Base-by-base conservation (phyloP, 1,284 basidiomycete species). In the Chiua sp. region DNA sequence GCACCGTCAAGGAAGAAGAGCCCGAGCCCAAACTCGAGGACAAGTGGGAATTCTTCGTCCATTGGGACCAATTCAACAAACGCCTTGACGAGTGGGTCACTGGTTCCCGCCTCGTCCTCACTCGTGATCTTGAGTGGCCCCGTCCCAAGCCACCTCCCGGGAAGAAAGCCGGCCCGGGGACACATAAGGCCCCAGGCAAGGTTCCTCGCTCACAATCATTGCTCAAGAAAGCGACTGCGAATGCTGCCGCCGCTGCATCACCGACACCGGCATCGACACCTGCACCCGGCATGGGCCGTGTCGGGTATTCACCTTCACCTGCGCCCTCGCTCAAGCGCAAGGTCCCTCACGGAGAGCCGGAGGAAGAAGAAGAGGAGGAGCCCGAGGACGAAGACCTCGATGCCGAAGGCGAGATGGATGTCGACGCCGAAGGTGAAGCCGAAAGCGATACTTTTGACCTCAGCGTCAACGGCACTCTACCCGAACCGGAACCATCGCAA, bases 51-150 rank as follows among this genome's bases (percentile, higher is more conserved):
- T 98, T 91, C 81, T 98, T 98, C 72, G 93, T 98, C 42, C 96
- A 98, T 72, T 98, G 96, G 88, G 93, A 97, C 71, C 88, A 94
- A 68, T 98, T 98, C 83, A 98, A 98, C 82, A 98, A 98, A 78
- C 95, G 98, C 70, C 83, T 99, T 54, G 98, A 99, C 76, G 98
- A 98, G 65, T 99, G 98, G 98, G 92, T 99, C n/a, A 81, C 90
- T 30, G 94, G 93, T 20, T 90, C 92, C 4, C 87, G 96, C 37
- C 84, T 99, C 60, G 85, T 98, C 51, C 82, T 96, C 33, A 85
- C 82, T 60, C 85, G 91, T 65, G 96, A 98, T 71, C 85, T 99
- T 66, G 94, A 98, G 75, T 98, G 94, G 96, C 98, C 98, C 2
- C 94, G 94, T 70, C 96, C 97, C 0, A 94, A 93, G 70, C 77